These are phyloP conservation scores for Phytophthora pinifolia DNA, from an alignment of 352 stramenopile genomes.

Conservation along the genomic window DNA sequence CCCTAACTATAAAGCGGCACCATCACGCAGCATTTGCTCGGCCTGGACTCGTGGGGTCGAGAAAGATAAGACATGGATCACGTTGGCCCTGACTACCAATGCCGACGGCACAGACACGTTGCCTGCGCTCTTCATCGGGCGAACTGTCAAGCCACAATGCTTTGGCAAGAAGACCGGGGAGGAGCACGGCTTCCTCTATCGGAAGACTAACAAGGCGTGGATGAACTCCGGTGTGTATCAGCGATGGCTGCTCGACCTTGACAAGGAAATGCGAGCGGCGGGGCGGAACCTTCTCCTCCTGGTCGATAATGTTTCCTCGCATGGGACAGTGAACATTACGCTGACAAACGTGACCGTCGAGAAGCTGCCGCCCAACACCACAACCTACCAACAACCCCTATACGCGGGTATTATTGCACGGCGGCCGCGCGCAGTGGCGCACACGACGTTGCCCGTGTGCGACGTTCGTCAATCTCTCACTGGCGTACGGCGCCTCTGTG, in stretches of 20 bases:
- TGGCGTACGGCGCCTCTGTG: no score
- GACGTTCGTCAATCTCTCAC: no score
- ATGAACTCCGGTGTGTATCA: conserved; percentile 2
- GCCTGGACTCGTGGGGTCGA: background rate
- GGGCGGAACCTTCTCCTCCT: background rate
- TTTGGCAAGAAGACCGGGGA: conserved; percentile 7
- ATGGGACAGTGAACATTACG: no score
- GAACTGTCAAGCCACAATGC: background rate
- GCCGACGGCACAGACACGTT: conserved; percentile 2
- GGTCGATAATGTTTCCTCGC: background rate
- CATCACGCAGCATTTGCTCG: conserved; percentile 1
- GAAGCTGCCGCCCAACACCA: no score
- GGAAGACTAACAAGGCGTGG: conserved; percentile 3
- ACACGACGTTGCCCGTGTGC: no score
- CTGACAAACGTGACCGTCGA: no score
- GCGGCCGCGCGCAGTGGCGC: no score
- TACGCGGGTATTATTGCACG: no score
- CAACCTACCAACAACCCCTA: no score
- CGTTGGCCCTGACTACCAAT: conserved; percentile 3
- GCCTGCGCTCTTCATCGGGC: background rate
- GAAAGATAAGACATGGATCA: conserved; percentile 11
- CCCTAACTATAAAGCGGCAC: conserved; percentile 1
- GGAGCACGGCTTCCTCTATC: no score
- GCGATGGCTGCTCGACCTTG: background rate
- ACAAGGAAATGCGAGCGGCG: conserved; percentile 1